phyloP scores from a whole-genome alignment of 768 basidiomycete genomes.

The Kwoniella bestiolae region DNA sequence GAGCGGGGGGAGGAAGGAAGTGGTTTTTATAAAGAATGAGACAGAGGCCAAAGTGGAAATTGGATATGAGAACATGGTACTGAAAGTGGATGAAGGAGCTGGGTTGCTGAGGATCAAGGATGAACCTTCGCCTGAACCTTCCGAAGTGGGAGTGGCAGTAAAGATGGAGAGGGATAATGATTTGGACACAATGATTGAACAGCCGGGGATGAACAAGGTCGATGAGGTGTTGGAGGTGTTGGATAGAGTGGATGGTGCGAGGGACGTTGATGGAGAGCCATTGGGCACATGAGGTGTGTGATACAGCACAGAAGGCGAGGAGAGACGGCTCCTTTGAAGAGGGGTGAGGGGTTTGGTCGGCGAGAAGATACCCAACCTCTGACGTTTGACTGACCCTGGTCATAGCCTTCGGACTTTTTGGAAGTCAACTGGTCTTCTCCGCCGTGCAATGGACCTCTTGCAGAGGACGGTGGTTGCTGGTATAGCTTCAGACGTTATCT shows the following conservation, averaged over 20 bases:
- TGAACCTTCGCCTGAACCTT: constrained; percentile 2
- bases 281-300: neutral
- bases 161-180: constrained; percentile 21
- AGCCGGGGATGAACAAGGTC: constrained; percentile 23
- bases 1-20: constrained; percentile 48
- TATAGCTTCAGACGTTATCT: too few species aligned
- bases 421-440: too few species aligned
- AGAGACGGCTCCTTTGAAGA: too few species aligned
- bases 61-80: constrained; percentile 19
- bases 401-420: too few species aligned
- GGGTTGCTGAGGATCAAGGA: constrained; percentile 23
- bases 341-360: too few species aligned
- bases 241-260: constrained; percentile 32
- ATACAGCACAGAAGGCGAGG: too few species aligned
- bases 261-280: constrained; percentile 19
- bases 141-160: neutral
- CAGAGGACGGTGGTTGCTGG: too few species aligned
- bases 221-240: constrained; percentile 29
- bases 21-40: constrained; percentile 45
- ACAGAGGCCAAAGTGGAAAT: constrained; percentile 33
- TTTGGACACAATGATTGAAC: constrained; percentile 7
- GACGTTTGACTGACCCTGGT: too few species aligned
- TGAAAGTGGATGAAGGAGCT: constrained; percentile 10
- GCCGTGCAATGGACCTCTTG: too few species aligned
- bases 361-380: too few species aligned